Evolutionary conservation across 768 basidiomycete genomes (phyloP).

Genomic region (Scleroderma bovista): DNA sequence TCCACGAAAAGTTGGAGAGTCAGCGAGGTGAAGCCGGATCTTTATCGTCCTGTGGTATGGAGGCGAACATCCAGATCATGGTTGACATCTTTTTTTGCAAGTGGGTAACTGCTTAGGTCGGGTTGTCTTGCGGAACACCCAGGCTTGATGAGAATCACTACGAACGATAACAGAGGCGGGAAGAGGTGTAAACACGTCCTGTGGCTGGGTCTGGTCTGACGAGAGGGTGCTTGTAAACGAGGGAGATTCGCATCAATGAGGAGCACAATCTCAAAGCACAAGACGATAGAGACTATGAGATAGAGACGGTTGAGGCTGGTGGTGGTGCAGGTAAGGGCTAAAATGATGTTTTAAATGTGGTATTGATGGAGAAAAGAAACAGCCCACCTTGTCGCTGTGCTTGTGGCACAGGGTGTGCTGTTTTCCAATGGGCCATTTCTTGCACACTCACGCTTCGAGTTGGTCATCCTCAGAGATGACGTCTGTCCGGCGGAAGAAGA

Average conservation of each 20-base stretch:
- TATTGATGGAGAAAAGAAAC: not conserved
- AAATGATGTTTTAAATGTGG: not conserved
- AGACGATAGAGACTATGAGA: slow-evolving; percentile 20
- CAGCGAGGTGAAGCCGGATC: slow-evolving; percentile 24
- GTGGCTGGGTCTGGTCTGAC: slow-evolving; percentile 26
- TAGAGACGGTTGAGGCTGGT: slow-evolving; percentile 23
- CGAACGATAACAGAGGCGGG: slow-evolving; percentile 28
- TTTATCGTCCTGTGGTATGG: slow-evolving; percentile 15
- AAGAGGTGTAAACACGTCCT: slow-evolving; percentile 18
- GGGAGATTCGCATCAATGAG: slow-evolving; percentile 26
- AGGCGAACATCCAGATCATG: slow-evolving; percentile 15
- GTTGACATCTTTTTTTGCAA: slow-evolving; percentile 11
- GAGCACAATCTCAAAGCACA: slow-evolving; percentile 26
- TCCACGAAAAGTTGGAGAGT: slow-evolving; percentile 25
- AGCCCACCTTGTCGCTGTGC: slow-evolving; percentile 5
- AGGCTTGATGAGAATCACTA: slow-evolving; percentile 23
- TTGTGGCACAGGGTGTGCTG: slow-evolving; percentile 5
- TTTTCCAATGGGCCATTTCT: slow-evolving; percentile 29
- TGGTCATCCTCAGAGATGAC: slow-evolving; percentile 5
- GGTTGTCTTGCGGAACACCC: slow-evolving; percentile 12
- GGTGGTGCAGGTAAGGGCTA: slow-evolving; percentile 13
- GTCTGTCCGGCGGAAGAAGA: slow-evolving; percentile 26
- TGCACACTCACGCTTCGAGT: slow-evolving; percentile 26
- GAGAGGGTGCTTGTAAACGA: slow-evolving; percentile 31
- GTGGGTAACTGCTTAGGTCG: not conserved